Evolutionary conservation across 495 filamentous ascomycete species (phyloP).

Genomic region (Astrothelium macrocarpum): DNA sequence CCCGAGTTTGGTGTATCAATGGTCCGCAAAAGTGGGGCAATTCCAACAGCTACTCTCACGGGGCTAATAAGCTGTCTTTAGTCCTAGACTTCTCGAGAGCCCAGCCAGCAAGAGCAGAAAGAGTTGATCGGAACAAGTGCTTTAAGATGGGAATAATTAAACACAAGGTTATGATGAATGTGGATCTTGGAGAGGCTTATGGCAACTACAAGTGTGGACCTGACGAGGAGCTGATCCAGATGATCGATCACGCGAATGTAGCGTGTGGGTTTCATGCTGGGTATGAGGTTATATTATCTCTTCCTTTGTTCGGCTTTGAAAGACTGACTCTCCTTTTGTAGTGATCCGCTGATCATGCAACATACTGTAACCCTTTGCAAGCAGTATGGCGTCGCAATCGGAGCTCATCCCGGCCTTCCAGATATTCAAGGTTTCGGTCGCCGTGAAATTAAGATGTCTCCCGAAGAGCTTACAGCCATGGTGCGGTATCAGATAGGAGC

Average conservation of each 20-base stretch:
- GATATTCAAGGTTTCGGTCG: constrained; percentile 56
- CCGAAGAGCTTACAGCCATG: constrained; percentile 48
- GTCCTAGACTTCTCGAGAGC: background rate
- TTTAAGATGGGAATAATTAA: constrained; percentile 37
- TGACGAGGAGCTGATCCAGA: constrained; percentile 48
- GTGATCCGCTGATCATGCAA: constrained; percentile 52
- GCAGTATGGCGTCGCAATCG: constrained; percentile 42
- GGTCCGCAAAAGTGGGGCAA: background rate
- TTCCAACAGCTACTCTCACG: background rate
- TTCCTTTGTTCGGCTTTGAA: background rate
- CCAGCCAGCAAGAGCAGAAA: background rate
- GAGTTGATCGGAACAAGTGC: background rate
- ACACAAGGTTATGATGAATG: constrained; percentile 43
- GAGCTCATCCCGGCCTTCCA: constrained; percentile 52
- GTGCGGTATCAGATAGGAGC: constrained; percentile 40
- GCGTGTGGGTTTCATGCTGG: constrained; percentile 53
- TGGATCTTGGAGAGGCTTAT: constrained; percentile 44
- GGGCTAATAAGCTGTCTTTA: background rate
- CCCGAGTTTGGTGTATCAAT: background rate
- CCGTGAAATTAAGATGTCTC: constrained; percentile 44
- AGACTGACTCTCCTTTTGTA: constrained; percentile 9
- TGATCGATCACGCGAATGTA: constrained; percentile 51
- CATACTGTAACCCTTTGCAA: constrained; percentile 49
- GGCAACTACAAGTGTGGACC: constrained; percentile 42
- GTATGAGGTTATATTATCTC: constrained; percentile 5